Conservation (phyloP, 768 basidiomycete species). For the Psilocybe subaeruginosa region DNA sequence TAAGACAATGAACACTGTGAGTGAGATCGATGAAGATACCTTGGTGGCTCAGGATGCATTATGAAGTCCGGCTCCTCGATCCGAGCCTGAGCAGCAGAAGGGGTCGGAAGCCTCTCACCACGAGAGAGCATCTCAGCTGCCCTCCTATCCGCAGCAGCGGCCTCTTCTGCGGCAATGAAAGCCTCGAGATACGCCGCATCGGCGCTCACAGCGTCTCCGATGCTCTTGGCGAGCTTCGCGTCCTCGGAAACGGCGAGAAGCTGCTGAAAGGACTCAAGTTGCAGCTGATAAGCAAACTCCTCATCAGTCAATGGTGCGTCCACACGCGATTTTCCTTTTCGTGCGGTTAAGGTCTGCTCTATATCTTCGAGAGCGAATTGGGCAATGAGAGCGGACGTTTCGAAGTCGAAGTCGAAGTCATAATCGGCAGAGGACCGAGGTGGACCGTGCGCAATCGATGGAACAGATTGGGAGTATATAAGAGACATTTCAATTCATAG, state of each 20-base stretch:
- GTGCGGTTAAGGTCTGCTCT: slow-evolving; percentile 19
- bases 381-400: slow-evolving; percentile 41
- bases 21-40: slow-evolving; percentile 1
- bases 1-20: not conserved
- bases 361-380: slow-evolving; percentile 46
- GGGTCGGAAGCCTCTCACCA: slow-evolving; percentile 32
- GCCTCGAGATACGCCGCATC: slow-evolving; percentile 36
- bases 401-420: slow-evolving; percentile 30
- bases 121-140: slow-evolving; percentile 40
- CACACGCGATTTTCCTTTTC: slow-evolving; percentile 42
- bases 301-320: slow-evolving; percentile 40
- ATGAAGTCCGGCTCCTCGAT: slow-evolving; percentile 21
- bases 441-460: not conserved
- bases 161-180: slow-evolving; percentile 34
- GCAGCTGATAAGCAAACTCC: slow-evolving; percentile 44
- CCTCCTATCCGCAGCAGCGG: slow-evolving; percentile 41
- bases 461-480: not conserved
- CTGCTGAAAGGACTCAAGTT: slow-evolving; percentile 36
- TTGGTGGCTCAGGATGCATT: slow-evolving; percentile 17
- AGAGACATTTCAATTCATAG: slow-evolving; percentile 1
- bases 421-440: not conserved
- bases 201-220: slow-evolving; percentile 41
- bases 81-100: slow-evolving; percentile 22
- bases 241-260: slow-evolving; percentile 37
- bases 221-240: slow-evolving; percentile 40